Evolutionary conservation across 139 green algal genomes (phyloP).

Genomic region (Chlorella sorokiniana): DNA sequence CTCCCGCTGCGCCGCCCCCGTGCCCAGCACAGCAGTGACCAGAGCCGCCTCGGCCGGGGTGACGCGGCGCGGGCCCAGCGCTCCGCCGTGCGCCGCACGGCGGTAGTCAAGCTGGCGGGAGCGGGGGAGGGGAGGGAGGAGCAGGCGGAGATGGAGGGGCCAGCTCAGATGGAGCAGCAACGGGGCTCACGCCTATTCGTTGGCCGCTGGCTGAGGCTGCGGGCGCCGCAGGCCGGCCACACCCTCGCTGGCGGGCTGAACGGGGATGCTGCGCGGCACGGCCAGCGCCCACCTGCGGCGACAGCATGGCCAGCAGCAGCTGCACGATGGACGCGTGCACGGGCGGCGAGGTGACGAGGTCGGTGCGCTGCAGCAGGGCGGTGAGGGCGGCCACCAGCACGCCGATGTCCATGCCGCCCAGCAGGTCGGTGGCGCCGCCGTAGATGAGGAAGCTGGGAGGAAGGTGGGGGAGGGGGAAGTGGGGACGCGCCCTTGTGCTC

Average conservation of each 20-base stretch:
- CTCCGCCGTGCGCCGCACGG: neutral
- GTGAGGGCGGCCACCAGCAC: constrained; percentile 53
- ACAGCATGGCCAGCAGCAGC: constrained; percentile 75
- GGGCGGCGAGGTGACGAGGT: constrained; percentile 54
- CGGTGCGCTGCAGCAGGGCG: constrained; percentile 55
- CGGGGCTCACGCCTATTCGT: too few relatives aligned
- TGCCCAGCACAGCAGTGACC: constrained; percentile 72
- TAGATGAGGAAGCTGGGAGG: constrained; percentile 52
- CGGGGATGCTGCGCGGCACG: too few relatives aligned
- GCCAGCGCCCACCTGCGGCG: constrained; percentile 43
- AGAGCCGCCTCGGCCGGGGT: constrained; percentile 65
- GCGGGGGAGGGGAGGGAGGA: neutral
- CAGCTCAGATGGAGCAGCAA: neutral
- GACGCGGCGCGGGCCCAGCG: constrained; percentile 30
- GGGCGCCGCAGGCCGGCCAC: too few relatives aligned
- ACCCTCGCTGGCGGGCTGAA: too few relatives aligned
- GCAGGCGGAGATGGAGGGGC: neutral
- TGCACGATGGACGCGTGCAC: constrained; percentile 64
- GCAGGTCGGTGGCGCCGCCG: constrained; percentile 36
- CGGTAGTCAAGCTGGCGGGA: constrained; percentile 18
- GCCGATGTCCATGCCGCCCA: constrained; percentile 44
- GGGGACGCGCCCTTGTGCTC: too few relatives aligned
- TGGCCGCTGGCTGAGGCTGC: too few relatives aligned
- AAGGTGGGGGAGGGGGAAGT: neutral
- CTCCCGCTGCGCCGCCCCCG: constrained; percentile 45